Percentiles rank a stretch among this genome's conserved stretches.
phyloP scores from a whole-genome alignment of 2,329 filamentous ascomycete species.

The Fusarium xyrophilum region DNA sequence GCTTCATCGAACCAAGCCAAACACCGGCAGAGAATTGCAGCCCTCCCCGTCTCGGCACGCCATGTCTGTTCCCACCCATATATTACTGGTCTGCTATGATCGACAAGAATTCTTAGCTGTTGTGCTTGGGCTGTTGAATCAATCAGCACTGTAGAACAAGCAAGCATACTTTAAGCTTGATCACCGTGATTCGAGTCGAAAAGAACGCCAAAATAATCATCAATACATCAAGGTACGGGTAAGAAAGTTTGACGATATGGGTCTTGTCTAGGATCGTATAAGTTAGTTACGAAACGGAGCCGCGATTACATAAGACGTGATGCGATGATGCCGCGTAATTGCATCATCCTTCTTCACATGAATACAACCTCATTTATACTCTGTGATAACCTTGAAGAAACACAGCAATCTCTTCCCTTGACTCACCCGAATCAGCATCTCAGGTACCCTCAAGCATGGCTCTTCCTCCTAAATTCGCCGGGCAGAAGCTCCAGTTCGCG shows the following conservation, averaged over 20 bases:
- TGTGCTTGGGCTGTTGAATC: not conserved
- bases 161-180: too few relatives aligned
- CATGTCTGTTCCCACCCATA: not conserved
- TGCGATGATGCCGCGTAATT: conserved; percentile 17
- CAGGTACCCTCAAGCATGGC: conserved; percentile 61
- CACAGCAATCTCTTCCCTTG: not conserved
- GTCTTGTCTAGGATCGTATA: not conserved
- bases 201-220: not conserved
- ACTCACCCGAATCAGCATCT: not conserved
- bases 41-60: conserved; percentile 13
- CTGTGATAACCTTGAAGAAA: not conserved
- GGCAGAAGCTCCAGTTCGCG: conserved; percentile 67
- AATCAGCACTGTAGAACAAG: not conserved
- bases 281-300: not conserved
- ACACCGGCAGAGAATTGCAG: conserved; percentile 3
- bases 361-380: conserved; percentile 3
- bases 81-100: not conserved
- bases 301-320: conserved; percentile 28
- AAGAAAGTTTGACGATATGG: not conserved
- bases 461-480: conserved; percentile 78
- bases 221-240: not conserved
- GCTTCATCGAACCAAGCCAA: conserved; percentile 15
- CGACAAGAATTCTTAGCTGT: conserved; percentile 1
- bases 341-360: conserved; percentile 17
- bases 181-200: not conserved